Percentiles rank a stretch among this genome's conserved stretches.
Evolutionary conservation across 116 monocot species (phyloP).

Genomic region (Thalassia testudinum): DNA sequence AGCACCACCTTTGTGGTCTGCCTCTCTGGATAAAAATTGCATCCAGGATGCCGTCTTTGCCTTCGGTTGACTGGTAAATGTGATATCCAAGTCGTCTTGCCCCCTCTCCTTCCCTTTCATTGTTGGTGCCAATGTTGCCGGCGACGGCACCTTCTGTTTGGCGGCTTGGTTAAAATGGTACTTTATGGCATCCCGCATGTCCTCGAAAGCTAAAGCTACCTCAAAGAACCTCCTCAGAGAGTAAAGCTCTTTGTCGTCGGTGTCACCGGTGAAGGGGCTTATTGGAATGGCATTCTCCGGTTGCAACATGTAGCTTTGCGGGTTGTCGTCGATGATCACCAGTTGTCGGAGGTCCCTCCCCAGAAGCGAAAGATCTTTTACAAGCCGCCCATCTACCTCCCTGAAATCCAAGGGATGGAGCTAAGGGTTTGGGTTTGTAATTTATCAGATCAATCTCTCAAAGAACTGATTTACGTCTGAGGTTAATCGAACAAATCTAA

Average conservation of each 20-base stretch:
- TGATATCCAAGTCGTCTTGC: not conserved
- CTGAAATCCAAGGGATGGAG: not conserved
- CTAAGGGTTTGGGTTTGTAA: no score
- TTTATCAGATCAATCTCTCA: no score
- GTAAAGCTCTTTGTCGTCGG: conserved; percentile 37
- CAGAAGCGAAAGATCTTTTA: conserved; percentile 45
- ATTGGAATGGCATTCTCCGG: conserved; percentile 58
- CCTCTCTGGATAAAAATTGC: not conserved
- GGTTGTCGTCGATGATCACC: conserved; percentile 76
- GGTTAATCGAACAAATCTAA: no score
- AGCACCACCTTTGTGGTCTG: not conserved
- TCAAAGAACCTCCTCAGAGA: conserved; percentile 43
- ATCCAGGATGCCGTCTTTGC: not conserved
- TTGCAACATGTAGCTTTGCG: conserved; percentile 48
- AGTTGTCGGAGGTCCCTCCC: conserved; percentile 37
- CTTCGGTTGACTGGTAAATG: not conserved
- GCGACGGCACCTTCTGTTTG: not conserved
- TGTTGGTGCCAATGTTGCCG: not conserved
- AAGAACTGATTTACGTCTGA: no score
- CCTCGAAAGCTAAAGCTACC: not conserved
- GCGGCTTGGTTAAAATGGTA: not conserved
- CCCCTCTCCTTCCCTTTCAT: not conserved
- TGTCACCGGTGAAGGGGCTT: conserved; percentile 36
- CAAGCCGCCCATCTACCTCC: conserved; percentile 19
- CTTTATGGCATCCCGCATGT: not conserved